These are phyloP conservation scores for Friedmanniomyces simplex DNA, from an alignment of 495 filamentous ascomycete species.

Conservation along the genomic window DNA sequence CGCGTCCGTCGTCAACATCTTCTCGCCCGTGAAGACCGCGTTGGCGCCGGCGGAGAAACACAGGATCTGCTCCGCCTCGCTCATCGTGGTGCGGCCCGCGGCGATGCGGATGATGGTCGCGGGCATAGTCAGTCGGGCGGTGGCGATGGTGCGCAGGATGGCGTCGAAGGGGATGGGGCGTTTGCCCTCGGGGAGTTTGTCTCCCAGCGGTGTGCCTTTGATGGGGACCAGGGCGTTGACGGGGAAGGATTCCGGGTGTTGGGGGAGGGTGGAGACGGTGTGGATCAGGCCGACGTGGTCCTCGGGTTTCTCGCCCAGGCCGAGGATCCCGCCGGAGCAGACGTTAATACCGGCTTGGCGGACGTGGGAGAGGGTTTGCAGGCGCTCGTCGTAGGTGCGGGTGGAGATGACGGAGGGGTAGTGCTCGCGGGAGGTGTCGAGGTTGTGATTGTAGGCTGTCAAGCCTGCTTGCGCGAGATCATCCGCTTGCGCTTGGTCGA, in stretches of 20 bases:
- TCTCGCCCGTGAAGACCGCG: conserved; percentile 82
- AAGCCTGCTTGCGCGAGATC: conserved; percentile 72
- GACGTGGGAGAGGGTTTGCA: conserved; percentile 63
- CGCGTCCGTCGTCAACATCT: conserved; percentile 82
- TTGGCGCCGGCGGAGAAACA: conserved; percentile 83
- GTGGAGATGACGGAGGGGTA: conserved; percentile 76
- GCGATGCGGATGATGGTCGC: conserved; percentile 72
- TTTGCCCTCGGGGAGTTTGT: conserved; percentile 36
- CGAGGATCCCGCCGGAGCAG: conserved; percentile 74
- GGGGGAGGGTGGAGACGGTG: conserved; percentile 62
- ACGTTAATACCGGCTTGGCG: conserved; percentile 75
- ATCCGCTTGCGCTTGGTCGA: conserved; percentile 62
- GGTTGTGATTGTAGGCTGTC: conserved; percentile 84
- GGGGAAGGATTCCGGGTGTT: conserved; percentile 74
- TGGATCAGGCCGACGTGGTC: conserved; percentile 72
- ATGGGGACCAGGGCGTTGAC: conserved; percentile 82
- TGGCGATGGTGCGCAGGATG: conserved; percentile 65
- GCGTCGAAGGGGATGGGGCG: conserved; percentile 57
- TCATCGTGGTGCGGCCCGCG: conserved; percentile 64
- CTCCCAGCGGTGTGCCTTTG: conserved; percentile 69
- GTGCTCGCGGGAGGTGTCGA: conserved; percentile 77
- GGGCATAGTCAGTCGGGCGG: conserved; percentile 68
- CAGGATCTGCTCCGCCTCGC: conserved; percentile 71
- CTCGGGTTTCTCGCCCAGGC: conserved; percentile 60
- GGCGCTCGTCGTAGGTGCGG: conserved; percentile 69